phyloP scores from a whole-genome alignment of 106 monocot genomes.

The Iris macrosiphon region DNA sequence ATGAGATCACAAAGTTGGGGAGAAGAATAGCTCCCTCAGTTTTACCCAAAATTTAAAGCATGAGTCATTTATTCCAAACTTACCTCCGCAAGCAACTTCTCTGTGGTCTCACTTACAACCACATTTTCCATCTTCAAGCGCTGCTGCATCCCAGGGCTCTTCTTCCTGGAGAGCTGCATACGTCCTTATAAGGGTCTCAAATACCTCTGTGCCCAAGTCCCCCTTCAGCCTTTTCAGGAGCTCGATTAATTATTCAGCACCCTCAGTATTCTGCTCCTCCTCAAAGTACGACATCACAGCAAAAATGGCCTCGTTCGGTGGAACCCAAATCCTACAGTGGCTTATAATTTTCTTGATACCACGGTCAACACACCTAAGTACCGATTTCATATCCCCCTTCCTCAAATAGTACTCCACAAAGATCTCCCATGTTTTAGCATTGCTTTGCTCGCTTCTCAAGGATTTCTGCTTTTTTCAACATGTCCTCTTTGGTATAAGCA shows the following conservation, averaged over 20 bases:
- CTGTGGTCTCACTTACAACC: conserved; percentile 29
- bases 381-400: conserved; percentile 57
- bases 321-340: conserved; percentile 64
- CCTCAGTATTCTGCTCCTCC: conserved; percentile 42
- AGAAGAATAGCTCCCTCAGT: background rate
- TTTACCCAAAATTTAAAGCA: background rate
- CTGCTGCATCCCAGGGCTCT: conserved; percentile 53
- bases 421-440: conserved; percentile 91
- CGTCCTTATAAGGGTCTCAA: conserved; percentile 53
- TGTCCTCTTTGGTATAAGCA: conserved; percentile 64
- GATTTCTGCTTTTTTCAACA: conserved; percentile 55
- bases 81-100: conserved; percentile 60
- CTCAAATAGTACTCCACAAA: conserved; percentile 73
- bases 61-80: conserved; percentile 31
- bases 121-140: conserved; percentile 88
- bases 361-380: conserved; percentile 42
- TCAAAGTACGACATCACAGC: conserved; percentile 67
- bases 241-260: conserved; percentile 64
- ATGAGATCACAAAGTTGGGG: background rate
- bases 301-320: conserved; percentile 27
- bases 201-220: conserved; percentile 39
- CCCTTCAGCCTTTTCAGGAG: conserved; percentile 37
- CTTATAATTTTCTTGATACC: conserved; percentile 67
- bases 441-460: conserved; percentile 61
- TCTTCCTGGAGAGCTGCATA: conserved; percentile 61